These are phyloP conservation scores for Thalassiosira mediterranea DNA, from an alignment of 352 stramenopile genomes.

Conservation along the genomic window DNA sequence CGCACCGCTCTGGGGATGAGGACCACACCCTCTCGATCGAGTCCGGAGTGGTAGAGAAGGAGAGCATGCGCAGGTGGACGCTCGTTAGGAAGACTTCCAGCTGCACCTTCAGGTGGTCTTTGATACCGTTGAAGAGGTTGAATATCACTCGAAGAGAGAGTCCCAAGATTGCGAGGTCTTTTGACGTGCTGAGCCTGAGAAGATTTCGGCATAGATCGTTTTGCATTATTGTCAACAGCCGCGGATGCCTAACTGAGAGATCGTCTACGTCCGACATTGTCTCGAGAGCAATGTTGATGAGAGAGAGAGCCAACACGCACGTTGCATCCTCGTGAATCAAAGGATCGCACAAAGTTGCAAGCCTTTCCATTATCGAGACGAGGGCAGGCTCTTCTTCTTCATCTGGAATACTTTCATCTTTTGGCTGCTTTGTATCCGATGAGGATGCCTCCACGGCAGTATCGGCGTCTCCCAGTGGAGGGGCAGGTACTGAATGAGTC, in stretches of 20 bases:
- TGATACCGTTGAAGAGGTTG: constrained; percentile 99
- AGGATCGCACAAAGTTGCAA: constrained; percentile 92
- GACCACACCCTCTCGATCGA: constrained; percentile 54
- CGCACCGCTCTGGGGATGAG: constrained; percentile 78
- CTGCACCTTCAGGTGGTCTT: constrained; percentile 98
- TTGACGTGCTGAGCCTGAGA: constrained; percentile 93
- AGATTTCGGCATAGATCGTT: constrained; percentile 97
- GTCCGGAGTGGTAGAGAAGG: constrained; percentile 66
- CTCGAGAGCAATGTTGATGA: constrained; percentile 98
- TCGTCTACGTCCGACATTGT: constrained; percentile 82
- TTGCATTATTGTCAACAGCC: constrained; percentile 76
- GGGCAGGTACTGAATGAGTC: too few relatives aligned
- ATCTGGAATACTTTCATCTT: too few relatives aligned
- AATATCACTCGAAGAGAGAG: constrained; percentile 97
- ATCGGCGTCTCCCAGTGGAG: too few relatives aligned
- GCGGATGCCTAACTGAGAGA: constrained; percentile 74
- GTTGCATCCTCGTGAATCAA: constrained; percentile 89
- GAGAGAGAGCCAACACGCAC: constrained; percentile 89
- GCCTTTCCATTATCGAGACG: constrained; percentile 92
- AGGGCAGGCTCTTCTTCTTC: constrained; percentile 88
- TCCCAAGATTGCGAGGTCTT: constrained; percentile 91
- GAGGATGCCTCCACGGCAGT: too few relatives aligned
- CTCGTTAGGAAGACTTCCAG: constrained; percentile 98
- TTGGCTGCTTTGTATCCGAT: too few relatives aligned
- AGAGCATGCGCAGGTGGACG: constrained; percentile 92